A percentile compares a stretch with the other conserved stretches of the same genome.
phyloP scores from a whole-genome alignment of 164 flowering plant species.

The Magnolia officinalis region DNA sequence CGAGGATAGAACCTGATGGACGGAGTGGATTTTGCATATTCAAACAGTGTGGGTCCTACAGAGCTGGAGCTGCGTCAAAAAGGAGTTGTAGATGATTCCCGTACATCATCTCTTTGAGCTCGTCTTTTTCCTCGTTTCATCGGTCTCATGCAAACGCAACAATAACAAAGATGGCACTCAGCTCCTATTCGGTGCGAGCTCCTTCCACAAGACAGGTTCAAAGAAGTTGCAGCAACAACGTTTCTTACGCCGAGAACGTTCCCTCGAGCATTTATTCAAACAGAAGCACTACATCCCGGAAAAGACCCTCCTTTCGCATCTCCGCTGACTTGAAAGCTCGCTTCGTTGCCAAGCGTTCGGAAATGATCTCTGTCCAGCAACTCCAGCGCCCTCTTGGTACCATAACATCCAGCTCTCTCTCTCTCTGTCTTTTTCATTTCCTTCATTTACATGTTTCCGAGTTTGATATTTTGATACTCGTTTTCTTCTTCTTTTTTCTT shows the following conservation, averaged over 20 bases:
- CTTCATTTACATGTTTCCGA: neutral
- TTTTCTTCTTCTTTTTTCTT: neutral
- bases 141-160: too few species aligned
- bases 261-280: neutral
- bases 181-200: neutral
- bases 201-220: neutral
- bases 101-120: too few species aligned
- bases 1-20: too few species aligned
- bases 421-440: too few species aligned
- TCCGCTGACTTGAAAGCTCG: constrained; percentile 55
- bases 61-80: too few species aligned
- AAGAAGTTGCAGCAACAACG: neutral
- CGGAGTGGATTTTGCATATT: too few species aligned
- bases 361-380: constrained; percentile 57
- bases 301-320: constrained; percentile 22
- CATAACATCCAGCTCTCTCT: neutral
- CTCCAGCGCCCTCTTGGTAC: constrained; percentile 73
- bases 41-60: too few species aligned
- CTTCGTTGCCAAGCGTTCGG: constrained; percentile 57
- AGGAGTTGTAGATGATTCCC: too few species aligned
- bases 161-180: neutral
- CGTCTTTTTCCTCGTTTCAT: too few species aligned
- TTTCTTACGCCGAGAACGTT: neutral
- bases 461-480: neutral
- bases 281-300: neutral